Evolutionary conservation across 2,329 filamentous ascomycete species (phyloP).

Genomic region (Fusarium falciforme): DNA sequence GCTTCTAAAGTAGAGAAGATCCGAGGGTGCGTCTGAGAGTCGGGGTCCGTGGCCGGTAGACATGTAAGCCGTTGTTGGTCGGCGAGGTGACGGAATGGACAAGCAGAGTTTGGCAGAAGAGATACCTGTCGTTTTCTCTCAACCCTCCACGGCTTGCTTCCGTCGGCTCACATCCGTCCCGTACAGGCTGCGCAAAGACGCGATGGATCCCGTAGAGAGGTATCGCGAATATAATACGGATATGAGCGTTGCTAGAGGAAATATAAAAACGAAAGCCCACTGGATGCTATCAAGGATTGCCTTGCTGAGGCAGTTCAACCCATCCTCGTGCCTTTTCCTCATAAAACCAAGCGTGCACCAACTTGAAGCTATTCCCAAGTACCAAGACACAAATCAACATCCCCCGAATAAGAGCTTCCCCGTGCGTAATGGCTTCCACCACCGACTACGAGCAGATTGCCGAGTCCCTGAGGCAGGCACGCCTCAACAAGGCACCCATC

Average conservation of each 20-base stretch:
- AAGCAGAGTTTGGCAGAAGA: background rate
- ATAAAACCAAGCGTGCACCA: background rate
- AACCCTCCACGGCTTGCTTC: background rate
- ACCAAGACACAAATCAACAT: background rate
- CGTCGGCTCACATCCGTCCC: background rate
- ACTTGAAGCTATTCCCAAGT: background rate
- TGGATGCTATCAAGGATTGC: background rate
- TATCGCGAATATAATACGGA: background rate
- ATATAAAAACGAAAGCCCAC: slow-evolving; percentile 1
- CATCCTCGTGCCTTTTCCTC: background rate
- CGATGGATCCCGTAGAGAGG: background rate
- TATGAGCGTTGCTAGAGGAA: background rate
- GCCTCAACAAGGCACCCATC: slow-evolving; percentile 33
- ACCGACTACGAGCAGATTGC: slow-evolving; percentile 19
- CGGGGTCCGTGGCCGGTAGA: background rate
- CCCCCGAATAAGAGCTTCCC: background rate
- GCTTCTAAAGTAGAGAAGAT: background rate
- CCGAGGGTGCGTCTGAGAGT: background rate
- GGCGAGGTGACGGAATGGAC: background rate
- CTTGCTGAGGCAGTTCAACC: background rate
- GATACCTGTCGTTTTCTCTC: background rate
- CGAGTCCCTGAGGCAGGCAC: slow-evolving; percentile 33
- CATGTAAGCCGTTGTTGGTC: background rate
- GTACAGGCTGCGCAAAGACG: background rate
- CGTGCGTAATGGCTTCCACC: background rate